A percentile compares a stretch with the other conserved stretches of the same genome.
phyloP scores from a whole-genome alignment of 352 stramenopile species.

The Globisporangium spinosum region DNA sequence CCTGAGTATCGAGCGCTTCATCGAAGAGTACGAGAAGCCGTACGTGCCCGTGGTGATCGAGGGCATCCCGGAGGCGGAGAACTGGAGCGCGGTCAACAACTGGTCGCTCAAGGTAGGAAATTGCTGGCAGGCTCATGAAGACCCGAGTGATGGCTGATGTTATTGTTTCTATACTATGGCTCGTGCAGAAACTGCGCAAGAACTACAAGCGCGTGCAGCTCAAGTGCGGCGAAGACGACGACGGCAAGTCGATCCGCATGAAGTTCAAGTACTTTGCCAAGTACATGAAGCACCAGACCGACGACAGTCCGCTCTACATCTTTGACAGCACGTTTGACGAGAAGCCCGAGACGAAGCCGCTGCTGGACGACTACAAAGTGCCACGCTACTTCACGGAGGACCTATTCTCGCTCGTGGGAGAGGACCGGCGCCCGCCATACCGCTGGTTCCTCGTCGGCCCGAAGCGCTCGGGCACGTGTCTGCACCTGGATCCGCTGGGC shows the following conservation, averaged over 20 bases:
- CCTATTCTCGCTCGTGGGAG: constrained; percentile 81
- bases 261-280: constrained; percentile 82
- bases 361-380: constrained; percentile 75
- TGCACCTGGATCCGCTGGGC: constrained; percentile 94
- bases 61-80: constrained; percentile 74
- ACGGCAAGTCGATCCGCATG: constrained; percentile 73
- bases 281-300: constrained; percentile 71
- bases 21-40: constrained; percentile 79
- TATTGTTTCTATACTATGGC: too few relatives aligned
- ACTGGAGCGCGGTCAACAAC: constrained; percentile 61
- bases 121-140: neutral
- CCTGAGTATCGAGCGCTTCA: constrained; percentile 77
- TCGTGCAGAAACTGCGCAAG: constrained; percentile 42
- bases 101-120: constrained; percentile 64
- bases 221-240: constrained; percentile 81
- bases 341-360: constrained; percentile 69
- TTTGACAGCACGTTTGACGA: constrained; percentile 95
- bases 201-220: constrained; percentile 75
- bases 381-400: constrained; percentile 81
- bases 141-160: too few relatives aligned
- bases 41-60: constrained; percentile 78
- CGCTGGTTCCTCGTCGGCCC: constrained; percentile 95
- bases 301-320: constrained; percentile 95
- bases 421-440: constrained; percentile 90
- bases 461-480: constrained; percentile 89